Percentiles rank a stretch among this genome's conserved stretches.
Evolutionary conservation across 805 yeast species (phyloP).

Genomic region (Ogataea zsoltii): DNA sequence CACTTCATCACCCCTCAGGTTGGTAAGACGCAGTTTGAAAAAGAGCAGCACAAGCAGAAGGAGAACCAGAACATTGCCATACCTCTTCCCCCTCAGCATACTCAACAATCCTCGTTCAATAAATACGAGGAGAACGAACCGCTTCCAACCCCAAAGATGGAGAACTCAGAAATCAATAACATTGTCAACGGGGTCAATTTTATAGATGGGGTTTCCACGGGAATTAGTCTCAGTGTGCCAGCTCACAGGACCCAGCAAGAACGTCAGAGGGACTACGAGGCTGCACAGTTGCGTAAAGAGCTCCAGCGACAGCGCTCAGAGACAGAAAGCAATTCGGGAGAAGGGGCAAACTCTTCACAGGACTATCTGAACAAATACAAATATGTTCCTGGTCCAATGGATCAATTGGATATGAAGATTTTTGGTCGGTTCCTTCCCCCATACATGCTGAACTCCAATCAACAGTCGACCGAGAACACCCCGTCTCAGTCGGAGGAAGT

Average conservation of each 20-base stretch:
- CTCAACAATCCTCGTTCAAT: not conserved
- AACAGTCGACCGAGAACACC: constrained; percentile 13
- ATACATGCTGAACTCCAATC: constrained; percentile 58
- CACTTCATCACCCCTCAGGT: constrained; percentile 31
- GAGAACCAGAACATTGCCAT: constrained; percentile 9
- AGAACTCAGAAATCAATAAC: constrained; percentile 24
- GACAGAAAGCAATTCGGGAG: not conserved
- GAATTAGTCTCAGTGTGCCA: constrained; percentile 30
- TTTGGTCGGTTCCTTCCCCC: constrained; percentile 86
- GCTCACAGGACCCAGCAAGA: constrained; percentile 7
- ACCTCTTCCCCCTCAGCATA: constrained; percentile 15
- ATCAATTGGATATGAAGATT: constrained; percentile 78
- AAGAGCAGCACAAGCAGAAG: constrained; percentile 12
- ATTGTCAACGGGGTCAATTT: constrained; percentile 35
- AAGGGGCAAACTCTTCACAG: constrained; percentile 1
- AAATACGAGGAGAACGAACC: not conserved
- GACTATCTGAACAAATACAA: constrained; percentile 22
- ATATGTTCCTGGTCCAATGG: constrained; percentile 82
- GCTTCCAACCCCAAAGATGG: constrained; percentile 12
- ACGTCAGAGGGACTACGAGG: constrained; percentile 2
- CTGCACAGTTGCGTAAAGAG: constrained; percentile 2
- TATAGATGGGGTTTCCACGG: constrained; percentile 37
- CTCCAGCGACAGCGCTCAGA: not conserved
- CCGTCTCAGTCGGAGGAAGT: constrained; percentile 9
- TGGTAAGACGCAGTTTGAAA: constrained; percentile 27